These are phyloP conservation scores for Candida tetrigidarum DNA, from an alignment of 1,139 yeast genomes.

Conservation along the genomic window DNA sequence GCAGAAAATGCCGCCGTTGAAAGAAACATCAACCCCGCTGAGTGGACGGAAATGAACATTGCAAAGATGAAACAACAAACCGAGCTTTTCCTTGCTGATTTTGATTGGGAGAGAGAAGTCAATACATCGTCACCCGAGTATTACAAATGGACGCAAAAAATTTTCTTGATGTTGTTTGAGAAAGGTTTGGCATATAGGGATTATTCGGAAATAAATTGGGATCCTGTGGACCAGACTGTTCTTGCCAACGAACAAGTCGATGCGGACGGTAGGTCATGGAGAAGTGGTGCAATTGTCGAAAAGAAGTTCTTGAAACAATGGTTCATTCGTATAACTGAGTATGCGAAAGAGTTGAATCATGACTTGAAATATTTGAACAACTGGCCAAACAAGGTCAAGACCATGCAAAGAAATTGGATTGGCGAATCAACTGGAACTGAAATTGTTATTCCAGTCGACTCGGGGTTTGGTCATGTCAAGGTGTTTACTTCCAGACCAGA, in stretches of 20 bases:
- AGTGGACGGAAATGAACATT: slow-evolving; percentile 83
- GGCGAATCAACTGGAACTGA: slow-evolving; percentile 88
- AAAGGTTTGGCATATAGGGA: slow-evolving; percentile 84
- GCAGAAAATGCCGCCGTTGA: slow-evolving; percentile 98
- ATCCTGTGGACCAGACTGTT: slow-evolving; percentile 92
- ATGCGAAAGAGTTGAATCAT: slow-evolving; percentile 63
- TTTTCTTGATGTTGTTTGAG: slow-evolving; percentile 72
- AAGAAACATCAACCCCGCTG: slow-evolving; percentile 73
- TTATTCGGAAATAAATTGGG: slow-evolving; percentile 95
- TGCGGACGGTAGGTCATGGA: slow-evolving; percentile 87
- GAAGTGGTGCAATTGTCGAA: slow-evolving; percentile 95
- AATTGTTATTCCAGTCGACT: slow-evolving; percentile 45
- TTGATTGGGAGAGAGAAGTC: slow-evolving; percentile 93
- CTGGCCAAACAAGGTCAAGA: slow-evolving; percentile 90
- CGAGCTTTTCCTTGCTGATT: slow-evolving; percentile 77
- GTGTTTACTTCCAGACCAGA: slow-evolving; percentile 92
- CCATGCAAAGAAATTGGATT: slow-evolving; percentile 95
- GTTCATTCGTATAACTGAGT: slow-evolving; percentile 89
- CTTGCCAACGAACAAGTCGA: slow-evolving; percentile 98
- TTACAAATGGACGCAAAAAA: slow-evolving; percentile 90
- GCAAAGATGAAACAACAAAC: slow-evolving; percentile 83
- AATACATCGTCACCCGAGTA: slow-evolving; percentile 89
- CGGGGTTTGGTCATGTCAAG: slow-evolving; percentile 31
- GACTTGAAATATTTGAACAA: slow-evolving; percentile 63
- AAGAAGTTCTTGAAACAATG: slow-evolving; percentile 82